Evolutionary conservation across 2,329 filamentous ascomycete genomes (phyloP).

Genomic region (Claviceps lovelessii): DNA sequence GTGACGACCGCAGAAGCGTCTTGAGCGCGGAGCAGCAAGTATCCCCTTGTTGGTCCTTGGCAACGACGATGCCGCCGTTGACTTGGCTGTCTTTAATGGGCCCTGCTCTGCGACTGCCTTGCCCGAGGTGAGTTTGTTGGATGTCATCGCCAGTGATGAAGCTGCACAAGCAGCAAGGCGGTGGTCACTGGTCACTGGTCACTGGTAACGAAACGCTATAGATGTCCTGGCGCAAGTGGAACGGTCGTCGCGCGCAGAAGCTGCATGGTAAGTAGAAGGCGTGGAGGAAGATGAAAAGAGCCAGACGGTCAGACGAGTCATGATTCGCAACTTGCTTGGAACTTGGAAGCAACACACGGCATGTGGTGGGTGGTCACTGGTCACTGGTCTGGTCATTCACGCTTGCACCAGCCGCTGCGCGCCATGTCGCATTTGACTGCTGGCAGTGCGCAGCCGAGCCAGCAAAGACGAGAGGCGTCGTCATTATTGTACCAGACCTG

Average conservation of each 20-base stretch:
- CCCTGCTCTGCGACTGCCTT: not conserved
- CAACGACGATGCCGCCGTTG: not conserved
- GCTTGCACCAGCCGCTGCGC: not conserved
- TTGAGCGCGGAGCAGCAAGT: not conserved
- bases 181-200: too few relatives aligned
- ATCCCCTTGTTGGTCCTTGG: not conserved
- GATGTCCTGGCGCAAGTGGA: not conserved
- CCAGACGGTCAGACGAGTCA: not conserved
- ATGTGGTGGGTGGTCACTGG: not conserved
- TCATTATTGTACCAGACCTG: not conserved
- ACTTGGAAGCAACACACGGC: not conserved
- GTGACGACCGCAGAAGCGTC: slow-evolving; percentile 3
- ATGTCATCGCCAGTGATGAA: slow-evolving; percentile 3
- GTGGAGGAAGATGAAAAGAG: not conserved
- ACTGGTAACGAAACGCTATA: not conserved
- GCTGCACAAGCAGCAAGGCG: too few relatives aligned
- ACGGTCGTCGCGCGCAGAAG: not conserved
- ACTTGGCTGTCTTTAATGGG: not conserved
- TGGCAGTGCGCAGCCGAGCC: not conserved
- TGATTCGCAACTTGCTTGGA: not conserved
- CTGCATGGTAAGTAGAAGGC: not conserved
- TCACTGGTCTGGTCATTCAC: not conserved
- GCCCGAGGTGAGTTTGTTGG: not conserved
- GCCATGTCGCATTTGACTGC: not conserved
- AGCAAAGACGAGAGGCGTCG: not conserved